Base-by-base conservation (phyloP, 495 filamentous ascomycete genomes). In the Terfezia boudieri region DNA sequence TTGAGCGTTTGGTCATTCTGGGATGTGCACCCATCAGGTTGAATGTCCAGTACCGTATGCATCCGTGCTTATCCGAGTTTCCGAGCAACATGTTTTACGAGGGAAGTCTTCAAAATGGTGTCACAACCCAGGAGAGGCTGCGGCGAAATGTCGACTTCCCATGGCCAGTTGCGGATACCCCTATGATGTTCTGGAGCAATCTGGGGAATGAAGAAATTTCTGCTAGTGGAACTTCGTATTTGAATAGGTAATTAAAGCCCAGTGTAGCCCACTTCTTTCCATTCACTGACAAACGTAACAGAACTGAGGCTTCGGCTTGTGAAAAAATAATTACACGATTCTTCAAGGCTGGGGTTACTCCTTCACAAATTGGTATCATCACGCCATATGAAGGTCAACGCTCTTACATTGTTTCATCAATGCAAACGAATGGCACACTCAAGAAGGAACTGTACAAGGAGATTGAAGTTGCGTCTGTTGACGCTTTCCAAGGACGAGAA, bases 121-220 rank as follows among this genome's bases (percentile, higher is more conserved):
- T 99, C 49, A 94, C 92, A 1, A 83, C 82, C 61, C 78, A 82
- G 48, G 83, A 93, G 65, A 78, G 90, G 56, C 74, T 95, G 53
- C 82, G 88, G 52, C 82, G 81, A 54, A 89, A 99, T 64, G 86
- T 98, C 23, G 90, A 99, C 64, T 99, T 99, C 68, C 90, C 90
- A 3, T 99, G 90, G 90, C 90, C 90, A 11, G 86, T 94, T 46
- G 76, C 73, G 51, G 92, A 96, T 60, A 81, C 79, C 56, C 90
- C 90, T 9, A 99, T 99, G 90, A 96, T 96, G 90, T 99, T 99
- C 72, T 99, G 90, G 90, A 92, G 88, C 8, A 96, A 96, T 64
- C 71, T 95, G 49, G 90, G 90, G 53, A 94, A 90, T 55, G 90
- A 99, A 65, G 90, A 99, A 66, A 96, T 99, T 53, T 93, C 87